A percentile compares a stretch with the other conserved stretches of the same genome.
Evolutionary conservation across 148 eudicot genomes (phyloP).

Genomic region (Simmondsia chinensis): DNA sequence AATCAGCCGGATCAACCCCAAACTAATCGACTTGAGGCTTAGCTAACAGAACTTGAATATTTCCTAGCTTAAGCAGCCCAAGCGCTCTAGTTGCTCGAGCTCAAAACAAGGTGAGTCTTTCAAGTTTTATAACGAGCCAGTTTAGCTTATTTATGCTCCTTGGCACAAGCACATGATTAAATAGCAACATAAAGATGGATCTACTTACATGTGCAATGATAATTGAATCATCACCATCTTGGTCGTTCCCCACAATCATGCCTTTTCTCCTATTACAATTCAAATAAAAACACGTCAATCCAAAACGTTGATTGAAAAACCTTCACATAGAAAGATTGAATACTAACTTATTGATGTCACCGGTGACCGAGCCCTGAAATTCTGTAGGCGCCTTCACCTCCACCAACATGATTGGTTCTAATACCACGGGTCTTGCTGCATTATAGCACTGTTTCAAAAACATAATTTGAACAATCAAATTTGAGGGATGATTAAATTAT

Average conservation of each 20-base stretch:
- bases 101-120: no score
- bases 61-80: no score
- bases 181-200: neutral
- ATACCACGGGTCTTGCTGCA: constrained; percentile 76
- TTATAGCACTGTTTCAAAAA: constrained; percentile 54
- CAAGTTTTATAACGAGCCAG: no score
- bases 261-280: constrained; percentile 76
- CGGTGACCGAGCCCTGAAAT: constrained; percentile 89
- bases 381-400: constrained; percentile 88
- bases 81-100: no score
- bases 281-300: constrained; percentile 6
- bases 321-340: no score
- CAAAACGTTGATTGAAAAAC: neutral
- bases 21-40: no score
- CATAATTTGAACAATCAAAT: neutral
- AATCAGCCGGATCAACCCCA: no score
- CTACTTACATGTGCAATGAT: constrained; percentile 72
- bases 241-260: constrained; percentile 82
- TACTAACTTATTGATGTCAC: constrained; percentile 92
- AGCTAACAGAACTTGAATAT: no score
- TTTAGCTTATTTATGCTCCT: no score
- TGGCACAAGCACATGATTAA: no score
- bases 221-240: constrained; percentile 87
- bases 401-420: constrained; percentile 96
- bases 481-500: no score